These are phyloP conservation scores for Russula foetens DNA, from an alignment of 768 basidiomycete species.

Conservation along the genomic window DNA sequence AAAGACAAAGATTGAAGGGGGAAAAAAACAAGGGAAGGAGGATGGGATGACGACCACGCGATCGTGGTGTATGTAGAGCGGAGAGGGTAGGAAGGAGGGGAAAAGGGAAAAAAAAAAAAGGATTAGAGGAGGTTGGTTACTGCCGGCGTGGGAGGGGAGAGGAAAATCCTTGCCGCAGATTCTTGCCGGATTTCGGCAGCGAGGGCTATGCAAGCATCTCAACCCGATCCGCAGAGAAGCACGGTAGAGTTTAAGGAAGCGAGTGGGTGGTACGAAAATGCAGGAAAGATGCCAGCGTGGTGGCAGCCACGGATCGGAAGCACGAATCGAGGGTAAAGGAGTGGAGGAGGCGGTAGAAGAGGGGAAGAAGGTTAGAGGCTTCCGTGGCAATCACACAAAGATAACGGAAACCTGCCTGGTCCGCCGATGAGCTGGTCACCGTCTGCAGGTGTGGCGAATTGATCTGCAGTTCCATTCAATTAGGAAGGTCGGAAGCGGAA, in stretches of 20 bases:
- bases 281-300: conserved; percentile 12
- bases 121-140: conserved; percentile 19
- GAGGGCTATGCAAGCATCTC: conserved; percentile 5
- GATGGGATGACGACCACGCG: background rate
- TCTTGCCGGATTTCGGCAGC: conserved; percentile 15
- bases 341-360: conserved; percentile 12
- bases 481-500: conserved; percentile 8
- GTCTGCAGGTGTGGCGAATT: conserved; percentile 16
- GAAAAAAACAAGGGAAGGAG: background rate
- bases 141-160: conserved; percentile 10
- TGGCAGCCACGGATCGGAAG: conserved; percentile 15
- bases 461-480: conserved; percentile 17
- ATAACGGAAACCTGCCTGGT: conserved; percentile 16
- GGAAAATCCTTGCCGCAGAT: conserved; percentile 19
- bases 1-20: background rate
- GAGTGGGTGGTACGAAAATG: background rate
- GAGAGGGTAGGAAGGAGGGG: background rate
- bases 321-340: conserved; percentile 13
- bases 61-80: conserved; percentile 5
- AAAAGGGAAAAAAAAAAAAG: conserved; percentile 9
- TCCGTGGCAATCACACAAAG: conserved; percentile 17
- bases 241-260: background rate
- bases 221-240: conserved; percentile 15
- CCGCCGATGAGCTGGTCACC: conserved; percentile 10
- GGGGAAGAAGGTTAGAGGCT: conserved; percentile 16